These are phyloP conservation scores for Russula ochroleuca DNA, from an alignment of 768 basidiomycete species.

Conservation along the genomic window DNA sequence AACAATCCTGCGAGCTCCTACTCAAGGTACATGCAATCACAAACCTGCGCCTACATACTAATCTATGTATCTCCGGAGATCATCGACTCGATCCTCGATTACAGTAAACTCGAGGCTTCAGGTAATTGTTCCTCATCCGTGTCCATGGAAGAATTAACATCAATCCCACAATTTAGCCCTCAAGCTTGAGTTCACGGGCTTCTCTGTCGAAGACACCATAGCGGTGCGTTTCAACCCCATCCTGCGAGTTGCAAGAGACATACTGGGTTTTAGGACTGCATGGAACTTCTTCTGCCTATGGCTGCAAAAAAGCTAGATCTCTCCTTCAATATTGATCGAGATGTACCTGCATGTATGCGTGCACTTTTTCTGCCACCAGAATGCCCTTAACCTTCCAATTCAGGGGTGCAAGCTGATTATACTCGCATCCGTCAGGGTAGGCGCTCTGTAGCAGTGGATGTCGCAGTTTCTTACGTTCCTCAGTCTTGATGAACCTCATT, in stretches of 20 bases:
- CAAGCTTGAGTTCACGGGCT: conserved; percentile 63
- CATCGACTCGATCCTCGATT: conserved; percentile 75
- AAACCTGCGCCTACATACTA: not conserved
- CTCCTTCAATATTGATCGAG: conserved; percentile 63
- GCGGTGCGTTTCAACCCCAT: conserved; percentile 43
- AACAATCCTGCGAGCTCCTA: conserved; percentile 70
- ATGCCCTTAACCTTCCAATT: not conserved
- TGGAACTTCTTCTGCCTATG: conserved; percentile 72
- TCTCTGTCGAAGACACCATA: conserved; percentile 65
- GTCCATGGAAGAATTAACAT: conserved; percentile 6
- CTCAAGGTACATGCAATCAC: conserved; percentile 46
- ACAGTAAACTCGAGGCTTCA: conserved; percentile 75
- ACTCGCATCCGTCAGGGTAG: conserved; percentile 69
- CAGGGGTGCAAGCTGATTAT: conserved; percentile 70
- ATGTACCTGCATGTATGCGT: conserved; percentile 58
- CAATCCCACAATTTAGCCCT: conserved; percentile 43
- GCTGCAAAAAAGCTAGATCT: conserved; percentile 70
- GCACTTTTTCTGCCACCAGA: not conserved
- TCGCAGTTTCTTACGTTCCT: not conserved
- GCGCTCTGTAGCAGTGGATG: not conserved
- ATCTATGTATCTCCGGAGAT: conserved; percentile 41
- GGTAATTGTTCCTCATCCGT: conserved; percentile 36
- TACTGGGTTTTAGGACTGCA: conserved; percentile 52
- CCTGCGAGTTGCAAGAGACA: no score
- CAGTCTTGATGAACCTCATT: conserved; percentile 73